These are phyloP conservation scores for Pleurotus djamor DNA, from an alignment of 768 basidiomycete species.

Conservation along the genomic window DNA sequence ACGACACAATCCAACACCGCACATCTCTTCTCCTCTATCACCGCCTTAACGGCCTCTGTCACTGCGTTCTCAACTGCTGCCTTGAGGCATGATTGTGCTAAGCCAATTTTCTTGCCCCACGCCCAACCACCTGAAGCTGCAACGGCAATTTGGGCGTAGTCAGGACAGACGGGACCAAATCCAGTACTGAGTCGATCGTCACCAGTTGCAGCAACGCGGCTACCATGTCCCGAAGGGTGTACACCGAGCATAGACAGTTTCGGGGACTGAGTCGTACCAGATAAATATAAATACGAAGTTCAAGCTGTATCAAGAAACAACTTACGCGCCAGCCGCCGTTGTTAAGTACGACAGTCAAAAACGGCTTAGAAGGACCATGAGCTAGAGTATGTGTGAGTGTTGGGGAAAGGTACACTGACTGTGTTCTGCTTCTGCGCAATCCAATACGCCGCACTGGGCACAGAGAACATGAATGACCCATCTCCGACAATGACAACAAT, in stretches of 20 bases:
- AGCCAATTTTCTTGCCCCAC: conserved; percentile 42
- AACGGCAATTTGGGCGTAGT: conserved; percentile 60
- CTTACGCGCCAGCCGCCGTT: conserved; percentile 68
- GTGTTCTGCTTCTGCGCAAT: conserved; percentile 69
- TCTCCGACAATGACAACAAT: conserved; percentile 64
- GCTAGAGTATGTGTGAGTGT: neutral
- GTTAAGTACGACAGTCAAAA: conserved; percentile 68
- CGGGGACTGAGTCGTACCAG: conserved; percentile 41
- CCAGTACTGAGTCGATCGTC: conserved; percentile 57
- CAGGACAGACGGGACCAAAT: conserved; percentile 61
- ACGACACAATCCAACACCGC: conserved; percentile 66
- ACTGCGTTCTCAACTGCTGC: conserved; percentile 28
- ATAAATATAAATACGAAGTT: neutral
- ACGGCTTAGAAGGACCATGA: conserved; percentile 43
- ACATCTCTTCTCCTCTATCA: conserved; percentile 56
- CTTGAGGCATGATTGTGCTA: conserved; percentile 19
- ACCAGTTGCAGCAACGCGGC: conserved; percentile 21
- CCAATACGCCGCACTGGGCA: conserved; percentile 69
- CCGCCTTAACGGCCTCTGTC: conserved; percentile 52
- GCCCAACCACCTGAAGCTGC: conserved; percentile 73
- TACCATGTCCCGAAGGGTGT: conserved; percentile 57
- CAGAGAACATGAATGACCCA: conserved; percentile 66
- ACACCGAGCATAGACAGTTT: conserved; percentile 63
- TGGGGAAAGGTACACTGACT: conserved; percentile 30
- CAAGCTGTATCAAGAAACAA: neutral